phyloP scores from a whole-genome alignment of 2,329 filamentous ascomycete species.

The Podosphaera leucotricha region DNA sequence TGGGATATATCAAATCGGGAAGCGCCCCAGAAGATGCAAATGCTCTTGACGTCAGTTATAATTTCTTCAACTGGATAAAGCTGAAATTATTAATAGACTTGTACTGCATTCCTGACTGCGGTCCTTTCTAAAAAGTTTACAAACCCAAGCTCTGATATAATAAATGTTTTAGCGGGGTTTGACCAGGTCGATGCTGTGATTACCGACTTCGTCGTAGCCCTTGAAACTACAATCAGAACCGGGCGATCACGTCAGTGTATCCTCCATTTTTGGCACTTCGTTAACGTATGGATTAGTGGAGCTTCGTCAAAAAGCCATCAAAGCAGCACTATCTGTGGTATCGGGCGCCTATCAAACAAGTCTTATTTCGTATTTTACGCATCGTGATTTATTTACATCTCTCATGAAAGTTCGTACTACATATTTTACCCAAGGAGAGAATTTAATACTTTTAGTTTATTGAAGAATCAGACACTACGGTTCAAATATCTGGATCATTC shows the following conservation, averaged over 20 bases:
- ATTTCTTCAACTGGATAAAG: conserved; percentile 12
- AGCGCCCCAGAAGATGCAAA: conserved; percentile 42
- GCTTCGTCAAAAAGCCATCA: conserved; percentile 55
- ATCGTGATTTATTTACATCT: conserved; percentile 78
- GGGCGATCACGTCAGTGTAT: conserved; percentile 39
- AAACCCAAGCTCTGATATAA: conserved; percentile 87
- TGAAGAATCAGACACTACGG: conserved; percentile 47
- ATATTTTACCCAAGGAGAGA: not conserved
- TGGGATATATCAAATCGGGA: conserved; percentile 39
- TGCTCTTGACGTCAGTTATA: conserved; percentile 54
- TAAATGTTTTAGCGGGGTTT: conserved; percentile 68
- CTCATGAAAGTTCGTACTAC: conserved; percentile 56
- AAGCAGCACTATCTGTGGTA: conserved; percentile 60
- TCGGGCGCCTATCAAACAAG: conserved; percentile 93
- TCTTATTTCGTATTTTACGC: conserved; percentile 81
- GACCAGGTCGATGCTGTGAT: conserved; percentile 73
- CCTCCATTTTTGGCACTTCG: not conserved
- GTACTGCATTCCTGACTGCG: conserved; percentile 66
- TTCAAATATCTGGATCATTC: conserved; percentile 48
- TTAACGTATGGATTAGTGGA: conserved; percentile 31
- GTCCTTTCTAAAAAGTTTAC: conserved; percentile 77
- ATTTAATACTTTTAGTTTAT: conserved; percentile 34
- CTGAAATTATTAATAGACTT: conserved; percentile 37
- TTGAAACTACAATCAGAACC: conserved; percentile 65
- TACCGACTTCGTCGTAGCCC: conserved; percentile 60